phyloP scores from a whole-genome alignment of 306 rosid species.

The Acacia melanoxylon region DNA sequence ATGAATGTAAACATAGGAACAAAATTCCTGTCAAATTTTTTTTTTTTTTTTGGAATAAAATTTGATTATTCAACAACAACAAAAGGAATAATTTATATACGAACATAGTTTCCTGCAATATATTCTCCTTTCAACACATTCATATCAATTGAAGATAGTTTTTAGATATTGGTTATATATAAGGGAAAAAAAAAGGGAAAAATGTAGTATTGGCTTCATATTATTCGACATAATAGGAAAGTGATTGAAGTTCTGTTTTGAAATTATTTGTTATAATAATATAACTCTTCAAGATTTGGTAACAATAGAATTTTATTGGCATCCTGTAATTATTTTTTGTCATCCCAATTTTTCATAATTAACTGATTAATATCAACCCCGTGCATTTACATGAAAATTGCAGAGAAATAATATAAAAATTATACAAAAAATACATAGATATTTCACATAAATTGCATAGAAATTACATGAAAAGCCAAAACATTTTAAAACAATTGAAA shows the following conservation, averaged over 20 bases:
- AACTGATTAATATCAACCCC: background rate
- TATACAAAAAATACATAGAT: background rate
- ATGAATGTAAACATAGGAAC: background rate
- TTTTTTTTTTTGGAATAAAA: background rate
- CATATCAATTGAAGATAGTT: background rate
- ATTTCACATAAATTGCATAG: background rate
- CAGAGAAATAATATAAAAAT: background rate
- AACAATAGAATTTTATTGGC: too few relatives aligned
- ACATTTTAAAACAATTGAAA: background rate
- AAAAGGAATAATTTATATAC: background rate
- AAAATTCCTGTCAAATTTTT: background rate
- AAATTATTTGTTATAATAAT: too few relatives aligned
- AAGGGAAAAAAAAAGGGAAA: too few relatives aligned
- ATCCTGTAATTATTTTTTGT: background rate
- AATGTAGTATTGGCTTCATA: too few relatives aligned
- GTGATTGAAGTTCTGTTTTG: too few relatives aligned
- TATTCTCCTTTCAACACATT: background rate
- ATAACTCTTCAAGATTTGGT: background rate
- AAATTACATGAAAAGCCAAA: background rate
- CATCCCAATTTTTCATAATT: background rate
- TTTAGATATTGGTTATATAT: background rate
- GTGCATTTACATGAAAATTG: background rate
- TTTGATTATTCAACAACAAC: background rate
- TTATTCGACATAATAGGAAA: too few relatives aligned
- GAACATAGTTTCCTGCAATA: background rate